phyloP scores from a whole-genome alignment of 129 eudicot species.

The Saposhnikovia divaricata region DNA sequence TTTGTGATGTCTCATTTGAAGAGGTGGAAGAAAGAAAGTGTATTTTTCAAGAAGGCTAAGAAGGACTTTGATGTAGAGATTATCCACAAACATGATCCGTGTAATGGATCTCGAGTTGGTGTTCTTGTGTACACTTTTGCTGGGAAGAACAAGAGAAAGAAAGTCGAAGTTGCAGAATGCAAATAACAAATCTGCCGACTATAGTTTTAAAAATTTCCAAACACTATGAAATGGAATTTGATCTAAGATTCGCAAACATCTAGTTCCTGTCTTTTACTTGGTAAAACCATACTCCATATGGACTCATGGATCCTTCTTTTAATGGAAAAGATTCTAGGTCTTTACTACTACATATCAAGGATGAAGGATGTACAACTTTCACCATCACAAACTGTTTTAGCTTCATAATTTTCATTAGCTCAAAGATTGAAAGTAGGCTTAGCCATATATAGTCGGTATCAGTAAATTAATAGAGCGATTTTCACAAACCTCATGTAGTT shows the following conservation, averaged over 20 bases:
- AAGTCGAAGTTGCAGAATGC: background rate
- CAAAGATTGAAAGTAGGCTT: background rate
- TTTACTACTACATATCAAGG: background rate
- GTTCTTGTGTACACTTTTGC: constrained; percentile 61
- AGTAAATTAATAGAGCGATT: background rate
- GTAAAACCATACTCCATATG: background rate
- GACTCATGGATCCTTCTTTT: background rate
- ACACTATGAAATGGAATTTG: background rate
- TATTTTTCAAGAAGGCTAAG: constrained; percentile 62
- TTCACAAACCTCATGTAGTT: background rate
- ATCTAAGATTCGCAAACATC: background rate
- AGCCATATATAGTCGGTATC: background rate
- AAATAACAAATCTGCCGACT: background rate
- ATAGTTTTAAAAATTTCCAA: background rate
- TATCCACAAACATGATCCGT: constrained; percentile 54
- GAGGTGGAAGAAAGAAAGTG: constrained; percentile 91
- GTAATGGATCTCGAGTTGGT: constrained; percentile 54
- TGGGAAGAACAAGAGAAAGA: constrained; percentile 22
- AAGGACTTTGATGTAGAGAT: constrained; percentile 54
- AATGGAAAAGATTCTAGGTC: background rate
- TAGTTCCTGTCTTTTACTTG: background rate
- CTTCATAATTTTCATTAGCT: background rate
- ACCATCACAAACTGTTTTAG: background rate
- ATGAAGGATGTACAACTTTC: background rate
- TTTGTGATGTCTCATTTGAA: constrained; percentile 87